These are phyloP conservation scores for Diaporthe capsici DNA, from an alignment of 2,329 filamentous ascomycete genomes.

Conservation along the genomic window DNA sequence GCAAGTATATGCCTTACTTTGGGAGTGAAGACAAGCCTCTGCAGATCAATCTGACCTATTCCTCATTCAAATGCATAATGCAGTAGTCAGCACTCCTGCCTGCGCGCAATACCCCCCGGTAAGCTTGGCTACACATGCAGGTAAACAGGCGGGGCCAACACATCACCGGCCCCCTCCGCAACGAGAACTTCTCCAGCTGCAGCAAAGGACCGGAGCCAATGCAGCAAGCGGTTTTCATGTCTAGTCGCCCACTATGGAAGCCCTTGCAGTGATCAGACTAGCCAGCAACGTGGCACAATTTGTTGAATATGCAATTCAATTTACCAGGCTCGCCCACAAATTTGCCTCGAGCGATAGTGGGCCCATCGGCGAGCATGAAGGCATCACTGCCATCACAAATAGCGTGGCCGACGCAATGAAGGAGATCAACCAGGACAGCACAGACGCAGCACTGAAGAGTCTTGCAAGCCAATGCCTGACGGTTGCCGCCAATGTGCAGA, in stretches of 20 bases:
- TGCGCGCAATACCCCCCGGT: not conserved
- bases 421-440: not conserved
- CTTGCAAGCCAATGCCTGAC: not conserved
- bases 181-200: too few relatives aligned
- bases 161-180: not conserved
- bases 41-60: not conserved
- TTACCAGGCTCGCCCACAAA: not conserved
- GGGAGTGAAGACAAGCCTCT: not conserved
- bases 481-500: not conserved
- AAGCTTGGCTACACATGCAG: conserved; percentile 16
- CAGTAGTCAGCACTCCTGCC: not conserved
- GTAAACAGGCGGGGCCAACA: conserved; percentile 8
- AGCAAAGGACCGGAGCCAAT: not conserved
- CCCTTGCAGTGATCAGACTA: conserved; percentile 17
- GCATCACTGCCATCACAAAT: not conserved
- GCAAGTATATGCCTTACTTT: not conserved
- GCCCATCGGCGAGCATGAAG: not conserved
- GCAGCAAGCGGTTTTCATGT: not conserved
- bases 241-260: conserved; percentile 9
- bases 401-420: not conserved
- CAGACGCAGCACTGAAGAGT: not conserved
- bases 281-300: conserved; percentile 31
- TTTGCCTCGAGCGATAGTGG: not conserved
- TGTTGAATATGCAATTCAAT: conserved; percentile 13
- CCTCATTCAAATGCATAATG: not conserved